Conservation (phyloP, 164 flowering plant species). For the Stephania cephalantha region DNA sequence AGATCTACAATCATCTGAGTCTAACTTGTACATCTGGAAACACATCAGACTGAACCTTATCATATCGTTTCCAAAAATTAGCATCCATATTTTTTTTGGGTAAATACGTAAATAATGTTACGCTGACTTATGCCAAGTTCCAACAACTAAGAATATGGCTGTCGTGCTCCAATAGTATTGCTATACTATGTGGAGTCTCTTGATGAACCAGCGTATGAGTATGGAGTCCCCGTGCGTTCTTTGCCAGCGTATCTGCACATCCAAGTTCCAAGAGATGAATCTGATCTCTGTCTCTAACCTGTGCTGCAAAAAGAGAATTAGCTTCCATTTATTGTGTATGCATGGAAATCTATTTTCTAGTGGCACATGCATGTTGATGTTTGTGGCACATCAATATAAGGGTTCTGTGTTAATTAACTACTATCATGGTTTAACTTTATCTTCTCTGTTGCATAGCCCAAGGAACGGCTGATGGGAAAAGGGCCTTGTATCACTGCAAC, state of each 20-base stretch:
- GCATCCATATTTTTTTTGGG: no score
- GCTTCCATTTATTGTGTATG: background rate
- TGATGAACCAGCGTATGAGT: no score
- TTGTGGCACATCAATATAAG: background rate
- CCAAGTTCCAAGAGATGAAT: no score
- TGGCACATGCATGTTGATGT: background rate
- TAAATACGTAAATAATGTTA: no score
- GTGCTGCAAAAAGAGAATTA: background rate
- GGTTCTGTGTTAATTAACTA: background rate
- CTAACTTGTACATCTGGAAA: background rate
- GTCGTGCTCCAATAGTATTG: no score
- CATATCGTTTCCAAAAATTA: background rate
- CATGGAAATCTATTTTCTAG: background rate
- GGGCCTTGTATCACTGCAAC: conserved; percentile 71
- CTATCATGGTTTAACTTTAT: background rate
- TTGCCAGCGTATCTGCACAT: no score
- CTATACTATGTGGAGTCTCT: no score
- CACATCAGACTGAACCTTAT: background rate
- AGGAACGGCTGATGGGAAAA: conserved; percentile 59
- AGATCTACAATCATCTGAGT: background rate
- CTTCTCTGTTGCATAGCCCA: conserved; percentile 30
- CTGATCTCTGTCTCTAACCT: no score
- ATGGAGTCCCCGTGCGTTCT: no score
- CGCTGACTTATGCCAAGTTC: no score
- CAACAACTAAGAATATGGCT: no score